Percentiles rank a stretch among this genome's conserved stretches.
phyloP scores from a whole-genome alignment of 768 basidiomycete species.

The Agaricus subrufescens region DNA sequence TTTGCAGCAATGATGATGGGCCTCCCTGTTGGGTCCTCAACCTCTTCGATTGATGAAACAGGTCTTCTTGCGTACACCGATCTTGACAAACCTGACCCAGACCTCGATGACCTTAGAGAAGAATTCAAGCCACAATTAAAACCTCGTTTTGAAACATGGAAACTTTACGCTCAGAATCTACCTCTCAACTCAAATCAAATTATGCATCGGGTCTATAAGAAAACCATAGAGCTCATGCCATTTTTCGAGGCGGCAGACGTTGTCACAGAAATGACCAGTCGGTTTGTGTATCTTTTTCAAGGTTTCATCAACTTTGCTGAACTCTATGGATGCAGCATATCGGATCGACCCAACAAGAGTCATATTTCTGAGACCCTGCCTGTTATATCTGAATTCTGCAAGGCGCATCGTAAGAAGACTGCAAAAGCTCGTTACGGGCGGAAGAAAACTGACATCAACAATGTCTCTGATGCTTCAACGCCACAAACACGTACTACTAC shows the following conservation, averaged over 20 bases:
- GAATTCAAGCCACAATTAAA: conserved; percentile 57
- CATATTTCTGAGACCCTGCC: conserved; percentile 50
- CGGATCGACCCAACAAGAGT: conserved; percentile 49
- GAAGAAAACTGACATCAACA: conserved; percentile 12
- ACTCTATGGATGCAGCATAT: conserved; percentile 30
- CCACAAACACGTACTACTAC: neutral
- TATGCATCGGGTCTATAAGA: conserved; percentile 37
- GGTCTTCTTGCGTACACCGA: conserved; percentile 44
- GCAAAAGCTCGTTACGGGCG: conserved; percentile 14
- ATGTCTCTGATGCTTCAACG: neutral
- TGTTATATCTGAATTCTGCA: conserved; percentile 42
- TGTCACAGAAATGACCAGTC: conserved; percentile 48
- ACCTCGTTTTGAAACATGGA: conserved; percentile 57
- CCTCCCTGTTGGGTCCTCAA: conserved; percentile 22
- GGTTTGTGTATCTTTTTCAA: conserved; percentile 29
- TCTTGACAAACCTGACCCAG: conserved; percentile 46
- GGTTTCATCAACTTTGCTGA: neutral
- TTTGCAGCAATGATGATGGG: conserved; percentile 65
- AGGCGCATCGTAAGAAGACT: conserved; percentile 40
- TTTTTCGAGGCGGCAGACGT: conserved; percentile 47
- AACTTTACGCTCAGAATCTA: conserved; percentile 29
- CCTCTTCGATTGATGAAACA: conserved; percentile 23
- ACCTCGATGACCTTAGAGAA: conserved; percentile 55
- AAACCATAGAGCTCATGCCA: conserved; percentile 50
- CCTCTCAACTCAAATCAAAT: conserved; percentile 30